Evolutionary conservation across 345 rosid species (phyloP), one percentile per base, ranked within the genome.

Genomic region (Noccaea caerulescens): DNA sequence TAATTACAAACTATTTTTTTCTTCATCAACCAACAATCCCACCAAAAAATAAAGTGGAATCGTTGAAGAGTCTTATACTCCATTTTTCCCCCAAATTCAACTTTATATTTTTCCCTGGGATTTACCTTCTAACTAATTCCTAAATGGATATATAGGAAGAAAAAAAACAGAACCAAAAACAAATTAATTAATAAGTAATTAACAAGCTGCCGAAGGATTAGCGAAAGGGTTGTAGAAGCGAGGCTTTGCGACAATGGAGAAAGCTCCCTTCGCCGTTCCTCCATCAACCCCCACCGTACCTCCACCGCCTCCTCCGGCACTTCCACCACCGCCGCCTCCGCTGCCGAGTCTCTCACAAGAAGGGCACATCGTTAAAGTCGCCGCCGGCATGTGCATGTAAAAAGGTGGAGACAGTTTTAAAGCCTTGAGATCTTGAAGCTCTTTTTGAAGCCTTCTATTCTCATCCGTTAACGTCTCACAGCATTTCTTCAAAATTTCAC

Each of bases 371-470:
- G 92, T 82, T 49, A 86, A 82, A 39, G 92, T 85, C 1, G 95
- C 88, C 14, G 98, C 88, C 38, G 95, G 92, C 86, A 86, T 81
- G 52, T 86, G 95, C 91, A 88, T 85, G 83, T 81, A 80, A 58
- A 87, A 79, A 3, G 92, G 88, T 38, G 84, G 88, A 3, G 87
- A 71, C 66, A 82, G 16, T 63, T 83, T 82, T 30, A 85, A 80
- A 5, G 88, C 84, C 75, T 85, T 86, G 1, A 88, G 90, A 45
- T 88, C 97, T 72, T 84, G 93, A 50, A 91, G 77, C 79, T 94
- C 99, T 77, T 92, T 90, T 61, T 92, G 96, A n/a, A 94, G 82
- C 71, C 98, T 87, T 76, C 91, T 82, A 79, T 94, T 94, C 76
- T 94, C 99, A 60, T 88, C 93, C 25, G 92, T 94, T 71, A 94